A percentile compares a stretch with the other conserved stretches of the same genome.
phyloP scores from a whole-genome alignment of 805 yeast species.

The Schwanniomyces vanrijiae region DNA sequence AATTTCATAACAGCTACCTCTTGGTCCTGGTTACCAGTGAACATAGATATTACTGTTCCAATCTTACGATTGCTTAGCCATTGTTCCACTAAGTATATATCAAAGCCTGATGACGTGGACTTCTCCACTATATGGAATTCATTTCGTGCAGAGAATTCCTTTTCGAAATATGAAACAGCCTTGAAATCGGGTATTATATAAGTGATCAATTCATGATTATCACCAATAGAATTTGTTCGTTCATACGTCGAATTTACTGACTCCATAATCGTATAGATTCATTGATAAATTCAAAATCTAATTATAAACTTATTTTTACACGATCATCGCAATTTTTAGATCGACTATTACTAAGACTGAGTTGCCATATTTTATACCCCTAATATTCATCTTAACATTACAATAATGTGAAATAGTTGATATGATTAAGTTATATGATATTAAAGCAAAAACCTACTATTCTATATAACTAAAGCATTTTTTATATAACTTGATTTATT shows the following conservation, averaged over 20 bases:
- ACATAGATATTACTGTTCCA: conserved; percentile 72
- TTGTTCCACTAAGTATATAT: conserved; percentile 89
- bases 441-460: too few species aligned
- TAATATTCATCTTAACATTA: too few species aligned
- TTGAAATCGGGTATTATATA: conserved; percentile 57
- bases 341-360: neutral
- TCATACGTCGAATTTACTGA: neutral
- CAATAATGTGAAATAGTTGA: too few species aligned
- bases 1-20: conserved; percentile 56
- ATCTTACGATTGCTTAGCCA: conserved; percentile 79
- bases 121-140: conserved; percentile 45
- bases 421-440: too few species aligned
- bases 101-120: conserved; percentile 68
- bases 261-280: neutral
- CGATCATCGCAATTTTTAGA: neutral
- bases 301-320: neutral
- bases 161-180: conserved; percentile 48
- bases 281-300: neutral
- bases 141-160: conserved; percentile 31
- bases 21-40: conserved; percentile 80
- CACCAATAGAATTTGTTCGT: neutral
- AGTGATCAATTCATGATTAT: conserved; percentile 26
- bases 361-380: neutral
- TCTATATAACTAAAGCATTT: too few species aligned
- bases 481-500: too few species aligned